Evolutionary conservation across 768 basidiomycete species (phyloP).

Genomic region (Tephrocybe rancida): DNA sequence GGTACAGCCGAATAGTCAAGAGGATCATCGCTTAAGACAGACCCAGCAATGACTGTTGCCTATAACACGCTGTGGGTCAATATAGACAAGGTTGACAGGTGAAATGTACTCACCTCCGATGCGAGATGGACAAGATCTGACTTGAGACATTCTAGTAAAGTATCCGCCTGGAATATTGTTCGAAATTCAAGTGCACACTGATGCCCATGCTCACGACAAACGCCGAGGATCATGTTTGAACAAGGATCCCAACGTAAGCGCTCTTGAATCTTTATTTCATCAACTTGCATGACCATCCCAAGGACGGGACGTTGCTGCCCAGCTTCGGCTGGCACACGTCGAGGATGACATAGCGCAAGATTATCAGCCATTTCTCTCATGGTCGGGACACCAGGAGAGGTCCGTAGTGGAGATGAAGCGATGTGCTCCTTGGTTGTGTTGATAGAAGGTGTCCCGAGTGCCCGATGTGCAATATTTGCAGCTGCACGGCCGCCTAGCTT

Average conservation of each 20-base stretch:
- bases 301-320: not conserved
- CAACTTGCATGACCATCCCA: slow-evolving; percentile 2
- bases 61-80: too few relatives aligned
- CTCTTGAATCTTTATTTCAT: slow-evolving; percentile 1
- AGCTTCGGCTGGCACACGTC: too few relatives aligned
- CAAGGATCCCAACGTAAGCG: not conserved
- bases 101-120: too few relatives aligned
- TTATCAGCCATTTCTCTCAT: too few relatives aligned
- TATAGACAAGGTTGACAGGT: too few relatives aligned
- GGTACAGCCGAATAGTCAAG: slow-evolving; percentile 25
- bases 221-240: not conserved
- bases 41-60: too few relatives aligned
- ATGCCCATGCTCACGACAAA: not conserved
- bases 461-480: slow-evolving; percentile 14
- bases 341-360: too few relatives aligned
- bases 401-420: not conserved
- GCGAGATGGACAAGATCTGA: too few relatives aligned
- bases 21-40: not conserved
- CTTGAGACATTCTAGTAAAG: not conserved
- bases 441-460: slow-evolving; percentile 17
- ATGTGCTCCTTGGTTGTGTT: slow-evolving; percentile 17
- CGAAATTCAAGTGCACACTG: not conserved
- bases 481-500: slow-evolving; percentile 20
- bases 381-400: too few relatives aligned
- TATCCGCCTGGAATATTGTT: slow-evolving; percentile 27